Conservation (phyloP, 2,329 filamentous ascomycete genomes). For the Gaeumannomyces sp. region DNA sequence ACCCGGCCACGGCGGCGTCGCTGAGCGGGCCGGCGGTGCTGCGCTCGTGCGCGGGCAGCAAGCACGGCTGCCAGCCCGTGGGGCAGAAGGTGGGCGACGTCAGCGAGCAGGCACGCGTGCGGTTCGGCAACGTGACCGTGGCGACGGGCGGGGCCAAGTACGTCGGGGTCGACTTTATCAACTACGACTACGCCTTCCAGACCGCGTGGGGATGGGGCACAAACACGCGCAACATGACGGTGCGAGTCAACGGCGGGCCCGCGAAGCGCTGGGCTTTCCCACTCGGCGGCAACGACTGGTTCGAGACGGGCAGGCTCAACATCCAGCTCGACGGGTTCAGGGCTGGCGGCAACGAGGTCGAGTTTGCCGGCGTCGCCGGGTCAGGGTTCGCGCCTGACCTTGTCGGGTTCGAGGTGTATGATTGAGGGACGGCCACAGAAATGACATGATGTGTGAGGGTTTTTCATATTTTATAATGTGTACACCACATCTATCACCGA, state of each 20-base stretch:
- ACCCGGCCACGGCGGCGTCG: constrained; percentile 30
- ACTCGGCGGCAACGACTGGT: constrained; percentile 44
- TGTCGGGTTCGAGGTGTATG: constrained; percentile 34
- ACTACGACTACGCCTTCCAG: constrained; percentile 41
- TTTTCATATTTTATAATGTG: neutral
- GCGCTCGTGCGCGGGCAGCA: constrained; percentile 25
- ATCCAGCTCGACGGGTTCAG: constrained; percentile 40
- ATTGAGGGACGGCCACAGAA: constrained; percentile 10
- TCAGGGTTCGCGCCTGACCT: constrained; percentile 33
- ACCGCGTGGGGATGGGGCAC: constrained; percentile 36
- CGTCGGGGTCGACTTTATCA: constrained; percentile 43
- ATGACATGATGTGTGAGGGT: neutral
- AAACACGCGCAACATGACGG: constrained; percentile 44
- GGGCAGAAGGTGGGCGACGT: constrained; percentile 37
- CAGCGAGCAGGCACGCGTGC: constrained; percentile 21
- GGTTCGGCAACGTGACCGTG: constrained; percentile 27
- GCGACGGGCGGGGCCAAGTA: constrained; percentile 29
- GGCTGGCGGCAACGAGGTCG: constrained; percentile 31
- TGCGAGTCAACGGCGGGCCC: constrained; percentile 36
- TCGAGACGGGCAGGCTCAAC: constrained; percentile 37
- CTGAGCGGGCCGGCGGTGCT: constrained; percentile 29
- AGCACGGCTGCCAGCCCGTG: constrained; percentile 33
- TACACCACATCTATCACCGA: too few species aligned
- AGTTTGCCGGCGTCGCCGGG: constrained; percentile 24
- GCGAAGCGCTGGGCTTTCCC: constrained; percentile 43